Evolutionary conservation across 768 basidiomycete species (phyloP).

Genomic region (Lactarius indigo): DNA sequence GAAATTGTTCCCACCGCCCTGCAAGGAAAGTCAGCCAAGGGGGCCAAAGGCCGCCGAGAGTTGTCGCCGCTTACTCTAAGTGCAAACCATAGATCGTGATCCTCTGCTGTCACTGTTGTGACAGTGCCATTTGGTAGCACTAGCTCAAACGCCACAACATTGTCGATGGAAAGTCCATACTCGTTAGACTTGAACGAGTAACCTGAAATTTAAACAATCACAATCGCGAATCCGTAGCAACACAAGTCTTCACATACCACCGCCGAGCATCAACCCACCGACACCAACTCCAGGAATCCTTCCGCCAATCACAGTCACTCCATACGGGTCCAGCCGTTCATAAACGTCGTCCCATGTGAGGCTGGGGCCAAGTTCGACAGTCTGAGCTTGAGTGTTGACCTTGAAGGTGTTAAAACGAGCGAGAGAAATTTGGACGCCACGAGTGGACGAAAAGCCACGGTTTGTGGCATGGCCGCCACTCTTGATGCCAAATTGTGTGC

Average conservation of each 20-base stretch:
- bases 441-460: slow-evolving; percentile 56
- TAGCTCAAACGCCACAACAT: slow-evolving; percentile 24
- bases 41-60: background rate
- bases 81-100: slow-evolving; percentile 24
- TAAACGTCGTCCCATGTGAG: slow-evolving; percentile 29
- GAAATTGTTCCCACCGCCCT: slow-evolving; percentile 23
- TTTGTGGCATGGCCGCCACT: slow-evolving; percentile 35
- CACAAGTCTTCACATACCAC: background rate
- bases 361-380: slow-evolving; percentile 23
- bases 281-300: slow-evolving; percentile 27
- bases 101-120: slow-evolving; percentile 7
- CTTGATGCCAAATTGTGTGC: background rate
- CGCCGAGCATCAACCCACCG: slow-evolving; percentile 21
- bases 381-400: slow-evolving; percentile 7
- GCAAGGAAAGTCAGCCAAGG: background rate
- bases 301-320: slow-evolving; percentile 26
- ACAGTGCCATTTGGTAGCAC: slow-evolving; percentile 27
- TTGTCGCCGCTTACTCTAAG: slow-evolving; percentile 1
- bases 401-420: slow-evolving; percentile 38
- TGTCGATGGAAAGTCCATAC: slow-evolving; percentile 28
- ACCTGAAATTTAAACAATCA: background rate
- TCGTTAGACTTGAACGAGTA: slow-evolving; percentile 24
- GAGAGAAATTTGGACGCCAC: slow-evolving; percentile 56
- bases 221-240: slow-evolving; percentile 5
- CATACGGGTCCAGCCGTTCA: slow-evolving; percentile 14